These are phyloP conservation scores for Allium sativum DNA, from an alignment of 106 monocot species.

Conservation along the genomic window DNA sequence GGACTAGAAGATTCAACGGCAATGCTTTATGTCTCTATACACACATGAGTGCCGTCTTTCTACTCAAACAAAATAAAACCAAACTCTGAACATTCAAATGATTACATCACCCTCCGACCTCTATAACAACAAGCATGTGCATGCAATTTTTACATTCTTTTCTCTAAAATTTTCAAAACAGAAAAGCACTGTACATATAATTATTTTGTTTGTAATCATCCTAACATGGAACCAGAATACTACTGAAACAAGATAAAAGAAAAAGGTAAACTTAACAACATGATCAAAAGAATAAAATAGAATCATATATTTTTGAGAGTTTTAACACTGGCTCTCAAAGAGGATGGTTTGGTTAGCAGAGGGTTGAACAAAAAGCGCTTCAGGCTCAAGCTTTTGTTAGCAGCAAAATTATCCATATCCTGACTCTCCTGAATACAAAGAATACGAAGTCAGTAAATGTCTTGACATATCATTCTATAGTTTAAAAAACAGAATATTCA, in stretches of 20 bases:
- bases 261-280: not conserved
- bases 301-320: not conserved
- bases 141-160: not conserved
- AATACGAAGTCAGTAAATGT: not conserved
- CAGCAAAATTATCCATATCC: not conserved
- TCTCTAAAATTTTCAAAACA: not conserved
- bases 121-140: constrained; percentile 1
- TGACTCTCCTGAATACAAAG: not conserved
- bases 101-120: not conserved
- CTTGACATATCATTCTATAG: not conserved
- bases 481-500: not conserved
- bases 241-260: not conserved
- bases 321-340: not conserved
- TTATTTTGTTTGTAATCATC: constrained; percentile 3
- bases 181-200: constrained; percentile 3
- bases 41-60: too few species aligned
- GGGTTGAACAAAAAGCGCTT: not conserved
- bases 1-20: too few species aligned
- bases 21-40: too few species aligned
- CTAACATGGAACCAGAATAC: not conserved
- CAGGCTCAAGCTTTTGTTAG: constrained; percentile 2
- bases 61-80: not conserved
- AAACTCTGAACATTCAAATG: not conserved
- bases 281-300: constrained; percentile 8
- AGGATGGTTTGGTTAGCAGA: not conserved